A percentile compares a stretch with the other conserved stretches of the same genome.
Conservation (phyloP, 192 early-diverging fungal species). For the Glomus cerebriforme region DNA sequence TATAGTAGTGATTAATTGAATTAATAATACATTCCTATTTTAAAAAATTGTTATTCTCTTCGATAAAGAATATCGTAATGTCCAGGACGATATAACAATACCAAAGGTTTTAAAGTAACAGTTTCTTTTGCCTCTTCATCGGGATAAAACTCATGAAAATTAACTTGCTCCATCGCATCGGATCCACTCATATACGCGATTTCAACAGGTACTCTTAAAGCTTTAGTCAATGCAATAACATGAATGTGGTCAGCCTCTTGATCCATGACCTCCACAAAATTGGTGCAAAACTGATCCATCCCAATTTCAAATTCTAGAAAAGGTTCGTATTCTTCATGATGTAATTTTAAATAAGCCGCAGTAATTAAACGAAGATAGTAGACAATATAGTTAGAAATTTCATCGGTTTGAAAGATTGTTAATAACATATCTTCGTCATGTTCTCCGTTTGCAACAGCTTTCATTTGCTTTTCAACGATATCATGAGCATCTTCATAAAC, state of each 20-base stretch:
- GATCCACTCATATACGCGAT: conserved; percentile 73
- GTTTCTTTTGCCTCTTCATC: conserved; percentile 43
- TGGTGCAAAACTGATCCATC: conserved; percentile 58
- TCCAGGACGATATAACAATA: conserved; percentile 55
- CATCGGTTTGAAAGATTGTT: conserved; percentile 54
- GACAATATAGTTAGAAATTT: conserved; percentile 61
- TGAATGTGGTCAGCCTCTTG: conserved; percentile 81
- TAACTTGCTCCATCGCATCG: conserved; percentile 52
- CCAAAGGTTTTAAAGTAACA: conserved; percentile 43
- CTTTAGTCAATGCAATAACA: conserved; percentile 73
- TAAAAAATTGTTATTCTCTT: conserved; percentile 26
- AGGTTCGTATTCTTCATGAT: conserved; percentile 59
- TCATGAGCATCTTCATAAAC: conserved; percentile 62
- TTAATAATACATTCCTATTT: neutral
- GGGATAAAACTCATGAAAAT: conserved; percentile 75
- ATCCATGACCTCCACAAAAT: conserved; percentile 60
- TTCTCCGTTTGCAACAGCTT: conserved; percentile 31
- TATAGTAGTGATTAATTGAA: neutral
- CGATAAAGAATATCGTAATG: conserved; percentile 81
- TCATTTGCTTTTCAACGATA: conserved; percentile 47
- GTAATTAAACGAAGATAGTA: conserved; percentile 58
- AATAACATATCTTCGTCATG: conserved; percentile 47
- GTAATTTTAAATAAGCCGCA: conserved; percentile 57
- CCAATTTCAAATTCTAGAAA: conserved; percentile 57
- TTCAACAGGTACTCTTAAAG: conserved; percentile 60